Base-by-base conservation (phyloP, 2,329 filamentous ascomycete genomes). In the Monilinia polystroma region DNA sequence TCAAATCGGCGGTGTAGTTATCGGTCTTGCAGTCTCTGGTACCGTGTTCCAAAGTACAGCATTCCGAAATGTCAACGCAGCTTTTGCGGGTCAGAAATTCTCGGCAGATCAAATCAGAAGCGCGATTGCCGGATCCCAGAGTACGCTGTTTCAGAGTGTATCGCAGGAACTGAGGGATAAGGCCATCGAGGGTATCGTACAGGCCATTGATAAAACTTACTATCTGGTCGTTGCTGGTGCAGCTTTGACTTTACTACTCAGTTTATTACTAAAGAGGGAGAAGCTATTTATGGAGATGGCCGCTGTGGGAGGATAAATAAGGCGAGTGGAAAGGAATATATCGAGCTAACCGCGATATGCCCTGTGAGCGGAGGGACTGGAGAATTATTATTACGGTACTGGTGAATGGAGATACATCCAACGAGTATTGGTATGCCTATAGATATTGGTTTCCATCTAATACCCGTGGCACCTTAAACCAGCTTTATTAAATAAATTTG, bases 11-110 rank as follows among this genome's bases (percentile, higher is more conserved):
- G 74, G 74, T 35, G 71, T 73, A 8, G 72, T 75, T 10, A 74
- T 79, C 55, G 72, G 74, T 1, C 70, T 79, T 4, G 70, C 74
- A 3, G 77, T 79, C 38, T 75, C 76, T 5, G 76, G 75, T 23
- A 68, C 71, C 0, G 73, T 78, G 8, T 80, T 78, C 70, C 73
- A 79, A 64, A 78, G 75, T 58, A 66, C 69, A 18, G 72, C 74
- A 0, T 70, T 75, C 32, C 70, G 68, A 2, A 73, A 74, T 20
- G 69, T 80, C 20, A 66, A 58, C 1, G 56, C 63, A 8, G 67
- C 72, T 5, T 59, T 77, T 5, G 65, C 58, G 2, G 69, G 70
- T 4, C 54, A 71, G 4, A 66, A 69, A 0, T 69, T 72, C 47
- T 51, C 63, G 1, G 64, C 68, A 4, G 70, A 64, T 0, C 70